Percentiles rank a stretch among this genome's conserved stretches.
phyloP scores from a whole-genome alignment of 2,329 filamentous ascomycete species.

The Clonostachys chloroleuca region DNA sequence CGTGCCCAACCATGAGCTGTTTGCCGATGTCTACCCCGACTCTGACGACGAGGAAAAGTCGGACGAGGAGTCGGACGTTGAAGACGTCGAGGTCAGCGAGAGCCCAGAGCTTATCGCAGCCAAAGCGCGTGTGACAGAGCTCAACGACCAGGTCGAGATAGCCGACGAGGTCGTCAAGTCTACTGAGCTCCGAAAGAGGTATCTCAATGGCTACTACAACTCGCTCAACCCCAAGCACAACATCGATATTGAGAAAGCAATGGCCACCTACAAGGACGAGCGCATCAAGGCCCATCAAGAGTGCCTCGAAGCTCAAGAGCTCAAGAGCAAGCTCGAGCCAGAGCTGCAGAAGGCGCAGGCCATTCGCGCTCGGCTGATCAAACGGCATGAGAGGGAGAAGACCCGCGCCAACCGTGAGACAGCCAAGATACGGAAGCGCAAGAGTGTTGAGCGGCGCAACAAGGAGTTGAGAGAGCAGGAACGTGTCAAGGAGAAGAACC shows the following conservation, averaged over 20 bases:
- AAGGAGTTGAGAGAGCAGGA: constrained; percentile 27
- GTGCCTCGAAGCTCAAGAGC: constrained; percentile 21
- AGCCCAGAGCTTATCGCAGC: constrained; percentile 13
- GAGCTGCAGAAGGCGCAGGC: constrained; percentile 21
- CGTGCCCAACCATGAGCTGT: constrained; percentile 48
- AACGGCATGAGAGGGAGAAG: constrained; percentile 15
- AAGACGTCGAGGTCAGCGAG: constrained; percentile 15
- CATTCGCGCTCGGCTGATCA: constrained; percentile 21
- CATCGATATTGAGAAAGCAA: constrained; percentile 24
- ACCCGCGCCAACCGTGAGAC: constrained; percentile 18
- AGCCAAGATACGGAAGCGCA: constrained; percentile 25
- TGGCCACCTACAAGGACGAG: constrained; percentile 36
- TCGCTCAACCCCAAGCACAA: constrained; percentile 24
- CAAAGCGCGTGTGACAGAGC: constrained; percentile 18
- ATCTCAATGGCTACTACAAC: constrained; percentile 34
- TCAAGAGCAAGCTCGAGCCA: constrained; percentile 23
- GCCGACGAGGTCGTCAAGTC: constrained; percentile 7
- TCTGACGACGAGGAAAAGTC: constrained; percentile 27
- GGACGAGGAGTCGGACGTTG: constrained; percentile 16
- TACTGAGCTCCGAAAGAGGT: constrained; percentile 25
- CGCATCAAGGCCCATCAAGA: constrained; percentile 36
- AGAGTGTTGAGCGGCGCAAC: constrained; percentile 25
- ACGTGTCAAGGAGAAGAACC: constrained; percentile 32
- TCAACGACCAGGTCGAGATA: constrained; percentile 6
- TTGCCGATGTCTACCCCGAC: constrained; percentile 50